Percentiles rank a stretch among this genome's conserved stretches.
Evolutionary conservation across 495 filamentous ascomycete species (phyloP).

Genomic region (Aspergillus affinis): DNA sequence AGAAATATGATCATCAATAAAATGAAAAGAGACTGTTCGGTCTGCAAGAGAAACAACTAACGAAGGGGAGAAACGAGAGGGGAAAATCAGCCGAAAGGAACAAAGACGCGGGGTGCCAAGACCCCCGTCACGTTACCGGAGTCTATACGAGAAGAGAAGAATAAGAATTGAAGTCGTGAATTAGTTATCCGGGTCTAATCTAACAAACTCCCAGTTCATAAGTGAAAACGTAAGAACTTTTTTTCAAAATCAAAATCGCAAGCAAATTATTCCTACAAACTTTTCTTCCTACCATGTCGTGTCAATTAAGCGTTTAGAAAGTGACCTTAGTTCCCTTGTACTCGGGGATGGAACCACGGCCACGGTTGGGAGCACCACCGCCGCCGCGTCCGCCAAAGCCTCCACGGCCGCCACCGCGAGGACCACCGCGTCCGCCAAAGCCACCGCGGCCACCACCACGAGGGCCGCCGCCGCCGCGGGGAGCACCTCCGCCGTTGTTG

Average conservation of each 20-base stretch:
- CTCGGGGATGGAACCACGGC: conserved; percentile 74
- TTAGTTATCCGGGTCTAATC: not conserved
- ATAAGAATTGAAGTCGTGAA: not conserved
- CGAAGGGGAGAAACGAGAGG: not conserved
- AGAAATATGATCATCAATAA: not conserved
- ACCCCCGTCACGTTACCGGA: not conserved
- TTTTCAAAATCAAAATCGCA: conserved; percentile 7
- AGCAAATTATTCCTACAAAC: conserved; percentile 5
- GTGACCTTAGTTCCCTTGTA: conserved; percentile 92
- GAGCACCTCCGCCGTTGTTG: conserved; percentile 54
- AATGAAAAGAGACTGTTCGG: not conserved
- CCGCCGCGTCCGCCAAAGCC: conserved; percentile 55
- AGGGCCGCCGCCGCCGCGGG: conserved; percentile 52
- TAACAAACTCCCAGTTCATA: not conserved
- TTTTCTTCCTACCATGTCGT: conserved; percentile 6
- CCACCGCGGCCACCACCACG: conserved; percentile 52
- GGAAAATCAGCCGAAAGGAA: not conserved
- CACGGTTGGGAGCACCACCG: conserved; percentile 53
- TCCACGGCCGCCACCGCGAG: conserved; percentile 53
- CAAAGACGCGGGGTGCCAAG: not conserved
- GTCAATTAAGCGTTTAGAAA: conserved; percentile 57
- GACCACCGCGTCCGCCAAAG: conserved; percentile 51
- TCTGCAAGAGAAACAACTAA: not conserved
- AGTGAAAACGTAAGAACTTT: conserved; percentile 8
- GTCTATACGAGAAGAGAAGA: not conserved